Conservation (phyloP, 306 rosid species). For the Vicia sativa region DNA sequence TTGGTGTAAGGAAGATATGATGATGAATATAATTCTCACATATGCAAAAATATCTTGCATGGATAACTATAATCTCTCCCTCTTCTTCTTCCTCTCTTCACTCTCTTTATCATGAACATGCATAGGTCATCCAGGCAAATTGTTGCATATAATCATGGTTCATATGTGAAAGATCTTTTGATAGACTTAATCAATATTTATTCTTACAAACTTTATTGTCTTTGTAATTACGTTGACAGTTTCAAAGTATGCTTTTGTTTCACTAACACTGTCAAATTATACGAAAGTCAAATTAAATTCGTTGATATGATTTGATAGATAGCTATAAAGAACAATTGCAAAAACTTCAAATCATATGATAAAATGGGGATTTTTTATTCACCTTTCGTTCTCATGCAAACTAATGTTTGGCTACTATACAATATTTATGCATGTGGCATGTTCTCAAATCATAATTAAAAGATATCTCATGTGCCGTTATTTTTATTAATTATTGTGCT, state of each 20-base stretch:
- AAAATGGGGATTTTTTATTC: slow-evolving; percentile 36
- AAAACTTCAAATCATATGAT: slow-evolving; percentile 31
- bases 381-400: slow-evolving; percentile 38
- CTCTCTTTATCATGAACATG: no score
- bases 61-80: no score
- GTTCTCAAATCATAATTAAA: slow-evolving; percentile 42
- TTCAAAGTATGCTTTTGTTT: background rate
- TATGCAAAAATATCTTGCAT: no score
- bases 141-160: no score
- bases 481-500: slow-evolving; percentile 33
- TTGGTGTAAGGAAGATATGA: no score
- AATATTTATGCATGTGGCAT: slow-evolving; percentile 43
- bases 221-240: background rate
- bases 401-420: slow-evolving; percentile 43
- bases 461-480: slow-evolving; percentile 35
- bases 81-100: no score
- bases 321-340: background rate
- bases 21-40: no score
- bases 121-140: no score
- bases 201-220: background rate
- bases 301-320: slow-evolving; percentile 28
- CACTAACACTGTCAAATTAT: background rate
- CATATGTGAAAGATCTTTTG: background rate
- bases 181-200: background rate
- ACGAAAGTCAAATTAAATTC: background rate